A percentile compares a stretch with the other conserved stretches of the same genome.
phyloP scores from a whole-genome alignment of 768 basidiomycete genomes.

The Kwoniella sp. region DNA sequence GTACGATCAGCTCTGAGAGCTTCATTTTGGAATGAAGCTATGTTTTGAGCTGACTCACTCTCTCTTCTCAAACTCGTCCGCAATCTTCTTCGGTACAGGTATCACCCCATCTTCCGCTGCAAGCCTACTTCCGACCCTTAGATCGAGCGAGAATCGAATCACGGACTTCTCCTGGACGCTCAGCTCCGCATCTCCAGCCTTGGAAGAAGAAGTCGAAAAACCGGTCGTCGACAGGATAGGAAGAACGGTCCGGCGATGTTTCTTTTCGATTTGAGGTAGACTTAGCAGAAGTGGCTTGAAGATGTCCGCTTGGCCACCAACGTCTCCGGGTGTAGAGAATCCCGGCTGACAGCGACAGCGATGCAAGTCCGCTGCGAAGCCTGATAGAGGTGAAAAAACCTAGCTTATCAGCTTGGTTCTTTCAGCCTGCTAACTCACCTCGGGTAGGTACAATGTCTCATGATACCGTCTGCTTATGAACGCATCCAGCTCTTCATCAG shows the following conservation, averaged over 20 bases:
- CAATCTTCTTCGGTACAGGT: slow-evolving; percentile 26
- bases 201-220: not conserved
- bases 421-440: slow-evolving; percentile 20
- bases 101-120: slow-evolving; percentile 25
- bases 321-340: too few species aligned
- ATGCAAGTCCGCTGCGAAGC: slow-evolving; percentile 25
- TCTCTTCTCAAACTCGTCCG: slow-evolving; percentile 48
- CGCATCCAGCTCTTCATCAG: not conserved
- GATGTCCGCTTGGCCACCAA: not conserved
- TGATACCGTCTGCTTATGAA: slow-evolving; percentile 28
- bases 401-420: not conserved
- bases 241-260: slow-evolving; percentile 32
- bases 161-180: slow-evolving; percentile 7
- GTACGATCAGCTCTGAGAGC: too few species aligned
- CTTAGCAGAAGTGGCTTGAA: slow-evolving; percentile 23
- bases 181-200: slow-evolving; percentile 4
- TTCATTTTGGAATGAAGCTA: too few species aligned
- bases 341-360: too few species aligned
- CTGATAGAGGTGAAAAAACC: slow-evolving; percentile 27
- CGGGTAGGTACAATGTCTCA: slow-evolving; percentile 36
- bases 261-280: slow-evolving; percentile 35
- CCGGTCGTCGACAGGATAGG: slow-evolving; percentile 19
- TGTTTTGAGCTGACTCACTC: slow-evolving; percentile 45
- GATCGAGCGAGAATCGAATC: slow-evolving; percentile 18
- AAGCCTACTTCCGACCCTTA: slow-evolving; percentile 26